Evolutionary conservation across 2,329 filamentous ascomycete species (phyloP).

Genomic region (Huntiella moniliformis): DNA sequence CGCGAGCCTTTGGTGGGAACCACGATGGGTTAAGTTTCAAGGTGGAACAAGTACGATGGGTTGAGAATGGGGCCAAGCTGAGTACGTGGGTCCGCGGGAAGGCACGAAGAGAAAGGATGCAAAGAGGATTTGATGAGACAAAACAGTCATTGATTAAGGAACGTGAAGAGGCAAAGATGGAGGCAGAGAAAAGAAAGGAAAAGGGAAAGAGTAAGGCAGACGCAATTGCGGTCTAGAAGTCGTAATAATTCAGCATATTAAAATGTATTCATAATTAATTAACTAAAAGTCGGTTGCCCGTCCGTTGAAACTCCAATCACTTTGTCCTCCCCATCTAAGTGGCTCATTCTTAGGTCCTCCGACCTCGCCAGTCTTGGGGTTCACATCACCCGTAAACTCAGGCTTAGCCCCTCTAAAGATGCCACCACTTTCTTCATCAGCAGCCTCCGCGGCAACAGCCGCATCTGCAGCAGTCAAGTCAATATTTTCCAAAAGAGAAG

Average conservation of each 20-base stretch:
- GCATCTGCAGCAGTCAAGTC: conserved; percentile 14
- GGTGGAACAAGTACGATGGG: conserved; percentile 66
- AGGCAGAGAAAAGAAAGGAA: not conserved
- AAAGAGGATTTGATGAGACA: conserved; percentile 34
- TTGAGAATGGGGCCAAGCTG: conserved; percentile 51
- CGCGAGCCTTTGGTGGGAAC: conserved; percentile 54
- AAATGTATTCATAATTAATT: not conserved
- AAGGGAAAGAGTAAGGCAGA: not conserved
- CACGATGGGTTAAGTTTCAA: conserved; percentile 86
- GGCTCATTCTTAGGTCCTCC: conserved; percentile 97
- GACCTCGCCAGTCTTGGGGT: conserved; percentile 87
- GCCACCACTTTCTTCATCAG: conserved; percentile 43
- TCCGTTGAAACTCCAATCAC: conserved; percentile 88
- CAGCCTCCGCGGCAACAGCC: conserved; percentile 19
- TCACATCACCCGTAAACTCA: conserved; percentile 81
- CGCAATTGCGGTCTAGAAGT: not conserved
- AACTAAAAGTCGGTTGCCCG: conserved; percentile 75
- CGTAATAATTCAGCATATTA: no score
- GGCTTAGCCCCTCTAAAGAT: conserved; percentile 60
- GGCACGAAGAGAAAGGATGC: conserved; percentile 36
- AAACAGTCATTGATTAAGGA: not conserved
- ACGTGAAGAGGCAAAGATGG: not conserved
- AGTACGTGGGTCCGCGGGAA: conserved; percentile 37
- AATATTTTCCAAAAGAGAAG: conserved; percentile 15
- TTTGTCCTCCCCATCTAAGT: conserved; percentile 57